Conservation (phyloP, 1,284 basidiomycete species). For the Irpex sp. region DNA sequence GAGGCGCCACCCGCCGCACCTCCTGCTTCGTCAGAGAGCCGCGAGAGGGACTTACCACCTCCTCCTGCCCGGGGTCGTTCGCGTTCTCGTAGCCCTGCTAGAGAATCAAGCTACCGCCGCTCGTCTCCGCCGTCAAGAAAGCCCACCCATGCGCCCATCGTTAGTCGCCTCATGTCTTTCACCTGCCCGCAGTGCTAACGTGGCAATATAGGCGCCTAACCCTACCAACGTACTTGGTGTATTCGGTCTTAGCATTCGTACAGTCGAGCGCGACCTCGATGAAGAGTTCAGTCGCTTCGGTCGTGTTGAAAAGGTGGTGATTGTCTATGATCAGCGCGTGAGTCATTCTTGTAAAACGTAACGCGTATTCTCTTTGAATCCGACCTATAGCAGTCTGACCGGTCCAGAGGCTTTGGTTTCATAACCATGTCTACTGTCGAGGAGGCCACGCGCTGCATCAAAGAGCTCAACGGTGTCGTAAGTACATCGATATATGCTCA, state of each 20-base stretch:
- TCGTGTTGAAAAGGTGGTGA: constrained; percentile 91
- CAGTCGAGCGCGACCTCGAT: constrained; percentile 90
- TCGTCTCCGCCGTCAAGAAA: constrained; percentile 50
- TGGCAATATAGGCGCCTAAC: constrained; percentile 66
- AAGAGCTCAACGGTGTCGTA: constrained; percentile 90
- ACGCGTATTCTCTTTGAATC: constrained; percentile 17
- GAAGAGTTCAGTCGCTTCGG: constrained; percentile 91
- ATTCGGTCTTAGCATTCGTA: constrained; percentile 94
- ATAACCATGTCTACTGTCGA: constrained; percentile 89
- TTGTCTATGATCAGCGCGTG: constrained; percentile 98
- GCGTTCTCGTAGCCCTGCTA: constrained; percentile 61
- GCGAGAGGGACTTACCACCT: constrained; percentile 35
- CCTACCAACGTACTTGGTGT: constrained; percentile 92
- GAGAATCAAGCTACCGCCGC: constrained; percentile 27
- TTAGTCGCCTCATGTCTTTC: constrained; percentile 36
- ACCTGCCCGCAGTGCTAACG: constrained; percentile 31
- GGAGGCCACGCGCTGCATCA: constrained; percentile 85
- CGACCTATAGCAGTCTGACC: constrained; percentile 66
- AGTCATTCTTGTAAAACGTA: constrained; percentile 29
- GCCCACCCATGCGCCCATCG: constrained; percentile 69
- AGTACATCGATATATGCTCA: constrained; percentile 29
- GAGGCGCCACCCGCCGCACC: constrained; percentile 48
- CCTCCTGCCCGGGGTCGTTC: constrained; percentile 57
- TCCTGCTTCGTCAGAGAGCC: constrained; percentile 34
- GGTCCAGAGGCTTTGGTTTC: constrained; percentile 97